Conservation (phyloP, 164 flowering plant genomes). For the Nymphaea thermarum region DNA sequence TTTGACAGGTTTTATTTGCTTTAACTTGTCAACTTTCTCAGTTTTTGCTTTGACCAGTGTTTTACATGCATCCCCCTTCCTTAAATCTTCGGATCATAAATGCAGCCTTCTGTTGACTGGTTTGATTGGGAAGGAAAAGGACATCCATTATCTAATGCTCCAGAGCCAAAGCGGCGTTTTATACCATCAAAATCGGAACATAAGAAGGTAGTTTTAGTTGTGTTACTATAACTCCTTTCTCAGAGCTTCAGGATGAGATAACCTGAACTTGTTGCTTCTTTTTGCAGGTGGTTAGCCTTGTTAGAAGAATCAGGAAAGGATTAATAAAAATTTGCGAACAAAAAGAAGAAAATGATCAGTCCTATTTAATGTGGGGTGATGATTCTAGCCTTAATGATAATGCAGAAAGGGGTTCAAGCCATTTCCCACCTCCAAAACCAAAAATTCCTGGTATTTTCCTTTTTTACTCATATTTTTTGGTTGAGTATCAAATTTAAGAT, state of each 20-base stretch:
- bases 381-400: conserved; percentile 52
- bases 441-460: conserved; percentile 58
- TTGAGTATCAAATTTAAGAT: neutral
- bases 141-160: conserved; percentile 89
- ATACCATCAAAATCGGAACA: conserved; percentile 86
- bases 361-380: conserved; percentile 71
- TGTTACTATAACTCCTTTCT: too few relatives aligned
- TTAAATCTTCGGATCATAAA: neutral
- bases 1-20: neutral
- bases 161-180: conserved; percentile 93
- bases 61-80: neutral
- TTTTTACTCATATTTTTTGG: too few relatives aligned
- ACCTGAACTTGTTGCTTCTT: neutral
- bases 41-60: neutral
- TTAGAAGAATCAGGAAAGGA: conserved; percentile 72
- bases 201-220: conserved; percentile 43
- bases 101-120: conserved; percentile 89
- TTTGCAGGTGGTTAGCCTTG: conserved; percentile 42
- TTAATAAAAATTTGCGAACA: conserved; percentile 51
- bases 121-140: conserved; percentile 60
- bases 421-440: conserved; percentile 83
- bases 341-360: conserved; percentile 53
- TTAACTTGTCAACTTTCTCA: neutral
- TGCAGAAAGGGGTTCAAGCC: conserved; percentile 38
- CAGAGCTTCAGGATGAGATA: neutral